phyloP scores from a whole-genome alignment of 208 protist species.

The Acanthamoeba castellanii region DNA sequence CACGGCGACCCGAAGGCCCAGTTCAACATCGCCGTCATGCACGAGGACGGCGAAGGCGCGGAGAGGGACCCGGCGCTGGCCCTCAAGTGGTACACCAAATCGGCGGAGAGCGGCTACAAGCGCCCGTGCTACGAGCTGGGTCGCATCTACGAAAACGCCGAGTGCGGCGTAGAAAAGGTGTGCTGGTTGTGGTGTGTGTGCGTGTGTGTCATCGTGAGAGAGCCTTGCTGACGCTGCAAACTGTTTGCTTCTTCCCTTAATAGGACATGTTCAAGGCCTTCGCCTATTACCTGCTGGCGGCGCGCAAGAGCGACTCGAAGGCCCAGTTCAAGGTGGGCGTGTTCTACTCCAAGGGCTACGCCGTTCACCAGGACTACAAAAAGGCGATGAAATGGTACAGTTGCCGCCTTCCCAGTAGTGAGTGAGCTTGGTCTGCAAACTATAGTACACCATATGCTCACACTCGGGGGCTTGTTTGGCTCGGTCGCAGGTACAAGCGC shows the following conservation, averaged over 20 bases:
- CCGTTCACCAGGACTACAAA: constrained; percentile 60
- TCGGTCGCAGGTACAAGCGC: background rate
- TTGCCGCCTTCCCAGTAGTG: background rate
- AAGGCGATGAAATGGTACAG: constrained; percentile 66
- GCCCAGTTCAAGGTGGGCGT: constrained; percentile 65
- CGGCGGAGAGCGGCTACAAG: constrained; percentile 67
- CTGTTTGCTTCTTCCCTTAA: background rate
- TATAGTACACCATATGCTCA: background rate
- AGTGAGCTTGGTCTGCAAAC: background rate
- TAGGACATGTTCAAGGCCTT: constrained; percentile 68
- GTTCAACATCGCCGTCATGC: constrained; percentile 61
- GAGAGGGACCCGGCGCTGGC: constrained; percentile 30
- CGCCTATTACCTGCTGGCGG: constrained; percentile 60
- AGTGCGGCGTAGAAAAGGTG: constrained; percentile 40
- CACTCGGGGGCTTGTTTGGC: no score
- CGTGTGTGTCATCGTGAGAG: background rate
- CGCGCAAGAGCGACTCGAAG: constrained; percentile 56
- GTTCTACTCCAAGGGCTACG: constrained; percentile 65
- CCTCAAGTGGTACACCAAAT: constrained; percentile 70
- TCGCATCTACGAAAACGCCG: constrained; percentile 57
- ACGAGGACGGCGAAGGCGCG: constrained; percentile 68
- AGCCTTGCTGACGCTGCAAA: background rate
- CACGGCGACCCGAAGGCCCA: constrained; percentile 58
- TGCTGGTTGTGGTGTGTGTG: background rate
- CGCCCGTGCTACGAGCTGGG: constrained; percentile 62